Base-by-base conservation (phyloP, 768 basidiomycete species). In the Trametes punicea region DNA sequence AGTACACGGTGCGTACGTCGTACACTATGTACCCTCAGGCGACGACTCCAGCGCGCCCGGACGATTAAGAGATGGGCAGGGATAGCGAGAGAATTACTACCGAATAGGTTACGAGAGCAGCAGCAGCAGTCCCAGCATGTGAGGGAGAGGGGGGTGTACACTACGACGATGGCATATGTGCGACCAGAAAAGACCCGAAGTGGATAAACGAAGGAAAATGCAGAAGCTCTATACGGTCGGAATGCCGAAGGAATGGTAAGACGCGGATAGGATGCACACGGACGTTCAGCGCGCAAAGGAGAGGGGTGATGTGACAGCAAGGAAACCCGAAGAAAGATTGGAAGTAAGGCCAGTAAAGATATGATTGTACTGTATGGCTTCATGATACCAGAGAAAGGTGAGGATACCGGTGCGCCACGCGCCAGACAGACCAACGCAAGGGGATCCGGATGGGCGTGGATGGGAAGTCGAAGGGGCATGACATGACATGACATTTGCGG, bases 291-390 rank as follows among this genome's bases (percentile, higher is more conserved):
- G 18, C 30, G 15, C 6, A 30, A 13, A 20, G 25, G 29, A 33
- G 46, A n/a, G 26, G 4, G 30, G 16, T 34, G 33, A 53, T 45
- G 51, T 25, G 51, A 26, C 29, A n/a, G 23, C 39, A 15, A 39
- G 27, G 20, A 30, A 53, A 25, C 47, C 47, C 47, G 31, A 31
- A 23, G 25, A 48, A 46, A 18, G 21, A 41, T 46, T 23, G 18
- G 26, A 20, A 13, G 13, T 9, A 33, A 31, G 18, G 26, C 34
- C 23, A 54, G 25, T 54, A 54, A 54, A 54, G 18, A 33, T 42
- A 48, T 49, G 47, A 25, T 40, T 29, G 47, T 56, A 56, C 40
- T n/a, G 42, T 56, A 56, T 33, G 42, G 38, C 23, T 45, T 30
- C 42, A 49, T 31, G 54, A 38, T 39, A 44, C 55, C 48, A 33